Evolutionary conservation across 768 basidiomycete species (phyloP), one percentile per base, ranked within the genome.

Genomic region (Phlegmacium glaucopus): DNA sequence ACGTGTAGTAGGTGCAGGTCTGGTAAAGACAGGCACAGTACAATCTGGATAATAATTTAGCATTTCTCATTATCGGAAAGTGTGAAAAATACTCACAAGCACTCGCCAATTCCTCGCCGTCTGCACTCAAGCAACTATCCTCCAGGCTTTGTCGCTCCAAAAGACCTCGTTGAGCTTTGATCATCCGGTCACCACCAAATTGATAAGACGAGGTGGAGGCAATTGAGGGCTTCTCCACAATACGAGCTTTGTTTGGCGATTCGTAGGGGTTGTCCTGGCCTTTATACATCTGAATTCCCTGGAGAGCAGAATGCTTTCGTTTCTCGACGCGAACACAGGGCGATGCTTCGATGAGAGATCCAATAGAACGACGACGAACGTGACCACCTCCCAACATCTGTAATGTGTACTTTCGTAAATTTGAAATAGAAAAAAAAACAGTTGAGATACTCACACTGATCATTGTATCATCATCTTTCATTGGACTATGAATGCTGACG

Each of bases 301-400:
- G 69, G n/a, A 76, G 66, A 8, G 66, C 64, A 1, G 72, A 61
- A 39, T 79, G 72, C 59, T 81, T 85, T 49, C 79, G 71, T 59
- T 87, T 85, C 54, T 84, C 83, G 7, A 77, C 72, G 34, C 80
- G 76, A 15, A 78, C 72, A 47, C 83, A 87, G 0, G 88, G 88
- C 2, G 88, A 90, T 3, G 72, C 72, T n/a, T 83, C 80, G 13
- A 86, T 79, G 41, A 77, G 67, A 0, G 84, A 85, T 10, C 77
- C 80, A 9, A 87, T 69, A 0, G 89, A 89, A 10, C 74, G 68
- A 27, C 87, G 80, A 26, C 83, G 80, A 43, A 87, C 80, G 44
- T 80, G 85, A 2, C 85, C 87, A 44, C 87, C 89, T 41, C 84
- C 88, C 28, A 90, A 68, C 87, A 91, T 90, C 85, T 88, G 50